Percentiles rank a stretch among this genome's conserved stretches.
Conservation (phyloP, 2,329 filamentous ascomycete genomes). For the Cercospora sp. region DNA sequence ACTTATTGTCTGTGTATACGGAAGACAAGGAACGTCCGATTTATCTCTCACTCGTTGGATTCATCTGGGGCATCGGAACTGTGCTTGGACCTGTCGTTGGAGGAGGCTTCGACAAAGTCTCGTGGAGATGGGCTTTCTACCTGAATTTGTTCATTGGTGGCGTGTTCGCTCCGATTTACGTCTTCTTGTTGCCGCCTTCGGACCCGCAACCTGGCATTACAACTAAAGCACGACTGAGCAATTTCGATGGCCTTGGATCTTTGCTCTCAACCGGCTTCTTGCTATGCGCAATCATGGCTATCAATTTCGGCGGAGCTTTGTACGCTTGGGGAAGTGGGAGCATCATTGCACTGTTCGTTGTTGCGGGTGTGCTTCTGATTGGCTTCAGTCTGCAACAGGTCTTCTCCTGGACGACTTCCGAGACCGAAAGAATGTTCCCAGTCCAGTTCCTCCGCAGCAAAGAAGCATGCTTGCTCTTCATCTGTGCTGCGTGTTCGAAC, state of each 20-base stretch:
- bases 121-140: background rate
- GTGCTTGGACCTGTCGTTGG: background rate
- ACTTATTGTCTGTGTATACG: background rate
- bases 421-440: constrained; percentile 51
- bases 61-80: background rate
- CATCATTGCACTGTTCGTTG: background rate
- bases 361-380: background rate
- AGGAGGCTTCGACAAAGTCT: background rate
- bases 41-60: background rate
- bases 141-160: background rate
- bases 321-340: background rate
- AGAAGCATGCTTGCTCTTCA: constrained; percentile 48
- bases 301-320: background rate
- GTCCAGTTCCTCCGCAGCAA: constrained; percentile 47
- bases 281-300: background rate
- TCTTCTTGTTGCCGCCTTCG: background rate
- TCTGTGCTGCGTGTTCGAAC: constrained; percentile 37
- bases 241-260: background rate
- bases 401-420: constrained; percentile 47
- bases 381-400: constrained; percentile 45
- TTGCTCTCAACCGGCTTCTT: background rate
- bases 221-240: background rate
- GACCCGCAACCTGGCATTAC: background rate
- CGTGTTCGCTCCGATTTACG: background rate
- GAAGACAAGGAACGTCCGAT: background rate